A percentile compares a stretch with the other conserved stretches of the same genome.
These are phyloP conservation scores for Aspergillus sp. DNA, from an alignment of 2,329 filamentous ascomycete genomes.

Conservation along the genomic window DNA sequence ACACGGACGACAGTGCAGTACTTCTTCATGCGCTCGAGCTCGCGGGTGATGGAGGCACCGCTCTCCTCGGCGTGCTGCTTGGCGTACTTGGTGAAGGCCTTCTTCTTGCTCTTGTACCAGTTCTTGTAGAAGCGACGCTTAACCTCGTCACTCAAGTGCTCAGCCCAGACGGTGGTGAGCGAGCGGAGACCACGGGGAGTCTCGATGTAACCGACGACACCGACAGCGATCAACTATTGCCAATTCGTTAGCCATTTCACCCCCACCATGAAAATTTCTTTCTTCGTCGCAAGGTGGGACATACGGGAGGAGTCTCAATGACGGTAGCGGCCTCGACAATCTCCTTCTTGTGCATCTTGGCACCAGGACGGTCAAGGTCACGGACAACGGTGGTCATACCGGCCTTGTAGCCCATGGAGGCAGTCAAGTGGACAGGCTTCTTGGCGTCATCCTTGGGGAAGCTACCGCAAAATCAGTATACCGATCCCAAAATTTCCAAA, in stretches of 20 bases:
- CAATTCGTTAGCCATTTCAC: neutral
- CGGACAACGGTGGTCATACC: slow-evolving; percentile 99
- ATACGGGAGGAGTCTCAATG: slow-evolving; percentile 93
- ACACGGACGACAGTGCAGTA: slow-evolving; percentile 99
- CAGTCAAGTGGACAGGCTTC: slow-evolving; percentile 98
- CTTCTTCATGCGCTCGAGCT: slow-evolving; percentile 99
- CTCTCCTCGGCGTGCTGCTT: slow-evolving; percentile 98
- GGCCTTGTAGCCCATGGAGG: slow-evolving; percentile 99
- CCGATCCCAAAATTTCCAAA: slow-evolving; percentile 7
- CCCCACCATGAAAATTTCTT: neutral
- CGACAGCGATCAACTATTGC: slow-evolving; percentile 94
- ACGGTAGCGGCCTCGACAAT: slow-evolving; percentile 83
- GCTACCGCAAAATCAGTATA: slow-evolving; percentile 48
- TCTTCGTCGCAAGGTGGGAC: slow-evolving; percentile 36
- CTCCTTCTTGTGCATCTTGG: slow-evolving; percentile 99
- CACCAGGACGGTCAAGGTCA: slow-evolving; percentile 97
- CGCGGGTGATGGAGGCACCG: slow-evolving; percentile 86
- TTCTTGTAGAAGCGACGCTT: slow-evolving; percentile 99
- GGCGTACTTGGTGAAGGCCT: slow-evolving; percentile 99
- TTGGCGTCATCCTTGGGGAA: slow-evolving; percentile 99
- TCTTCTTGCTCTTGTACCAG: slow-evolving; percentile 99
- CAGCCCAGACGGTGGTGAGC: slow-evolving; percentile 98
- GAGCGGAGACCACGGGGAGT: slow-evolving; percentile 98
- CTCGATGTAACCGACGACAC: slow-evolving; percentile 99
- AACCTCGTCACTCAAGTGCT: slow-evolving; percentile 97